Evolutionary conservation across 805 yeast species (phyloP).

Genomic region (Spathaspora arborariae): DNA sequence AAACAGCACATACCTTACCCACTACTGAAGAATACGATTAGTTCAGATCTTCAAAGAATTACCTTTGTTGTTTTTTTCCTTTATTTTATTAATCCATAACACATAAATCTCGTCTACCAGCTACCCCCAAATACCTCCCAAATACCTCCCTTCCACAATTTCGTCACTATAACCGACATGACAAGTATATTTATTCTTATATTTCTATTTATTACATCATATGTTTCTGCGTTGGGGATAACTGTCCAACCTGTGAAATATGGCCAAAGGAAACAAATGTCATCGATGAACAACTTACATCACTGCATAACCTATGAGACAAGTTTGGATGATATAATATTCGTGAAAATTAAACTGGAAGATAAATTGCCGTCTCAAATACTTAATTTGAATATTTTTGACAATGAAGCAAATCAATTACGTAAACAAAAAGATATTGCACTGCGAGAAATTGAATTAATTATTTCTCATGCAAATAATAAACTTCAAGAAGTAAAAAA

Average conservation of each 20-base stretch:
- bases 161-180: background rate
- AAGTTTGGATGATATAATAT: conserved; percentile 33
- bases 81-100: background rate
- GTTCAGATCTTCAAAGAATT: too few relatives aligned
- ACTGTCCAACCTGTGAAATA: conserved; percentile 29
- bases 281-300: conserved; percentile 25
- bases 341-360: conserved; percentile 30
- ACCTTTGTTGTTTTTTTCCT: background rate
- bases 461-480: conserved; percentile 35
- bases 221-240: conserved; percentile 23
- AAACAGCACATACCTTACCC: too few relatives aligned
- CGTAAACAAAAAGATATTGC: conserved; percentile 27
- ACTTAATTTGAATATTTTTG: conserved; percentile 35
- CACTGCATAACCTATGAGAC: conserved; percentile 37
- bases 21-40: too few relatives aligned
- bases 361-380: conserved; percentile 28
- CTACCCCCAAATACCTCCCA: background rate
- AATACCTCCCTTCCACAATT: background rate
- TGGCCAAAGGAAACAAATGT: conserved; percentile 26
- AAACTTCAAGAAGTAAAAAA: conserved; percentile 11
- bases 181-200: background rate
- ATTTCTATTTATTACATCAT: background rate
- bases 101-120: background rate
- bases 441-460: conserved; percentile 25
- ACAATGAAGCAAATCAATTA: conserved; percentile 31